A percentile compares a stretch with the other conserved stretches of the same genome.
These are phyloP conservation scores for Cyberlindnera euphorbiiphila DNA, from an alignment of 805 yeast species.

Conservation along the genomic window DNA sequence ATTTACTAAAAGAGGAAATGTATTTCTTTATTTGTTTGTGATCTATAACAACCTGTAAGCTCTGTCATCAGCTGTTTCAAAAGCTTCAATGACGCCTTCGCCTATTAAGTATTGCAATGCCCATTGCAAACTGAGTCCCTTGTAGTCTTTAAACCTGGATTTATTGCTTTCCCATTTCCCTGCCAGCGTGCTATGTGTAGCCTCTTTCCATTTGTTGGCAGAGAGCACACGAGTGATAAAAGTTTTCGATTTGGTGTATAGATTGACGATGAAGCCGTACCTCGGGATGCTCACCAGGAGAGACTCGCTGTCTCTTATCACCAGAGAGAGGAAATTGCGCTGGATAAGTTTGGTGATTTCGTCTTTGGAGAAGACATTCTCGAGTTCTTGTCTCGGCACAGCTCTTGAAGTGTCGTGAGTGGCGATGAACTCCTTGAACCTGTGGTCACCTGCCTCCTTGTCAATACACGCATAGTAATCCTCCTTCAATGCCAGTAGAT, in stretches of 20 bases:
- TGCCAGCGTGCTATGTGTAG: slow-evolving; percentile 38
- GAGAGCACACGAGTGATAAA: slow-evolving; percentile 40
- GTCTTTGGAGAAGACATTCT: slow-evolving; percentile 13
- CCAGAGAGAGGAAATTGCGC: slow-evolving; percentile 41
- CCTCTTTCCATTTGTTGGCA: slow-evolving; percentile 38
- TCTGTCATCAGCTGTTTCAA: slow-evolving; percentile 47
- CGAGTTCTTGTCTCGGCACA: slow-evolving; percentile 1
- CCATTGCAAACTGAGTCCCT: slow-evolving; percentile 50
- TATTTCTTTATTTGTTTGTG: not conserved
- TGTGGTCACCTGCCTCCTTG: too few species aligned
- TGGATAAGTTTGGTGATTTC: slow-evolving; percentile 33
- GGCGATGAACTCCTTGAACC: slow-evolving; percentile 1
- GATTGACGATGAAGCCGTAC: slow-evolving; percentile 44
- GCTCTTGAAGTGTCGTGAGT: slow-evolving; percentile 2
- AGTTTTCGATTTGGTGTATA: slow-evolving; percentile 40
- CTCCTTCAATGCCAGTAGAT: slow-evolving; percentile 33
- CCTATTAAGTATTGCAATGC: slow-evolving; percentile 49
- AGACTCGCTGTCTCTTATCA: slow-evolving; percentile 36
- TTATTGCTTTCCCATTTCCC: slow-evolving; percentile 45
- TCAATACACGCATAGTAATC: too few species aligned
- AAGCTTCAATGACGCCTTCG: slow-evolving; percentile 47
- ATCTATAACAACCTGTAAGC: slow-evolving; percentile 7
- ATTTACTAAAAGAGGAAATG: too few species aligned
- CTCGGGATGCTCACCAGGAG: slow-evolving; percentile 46
- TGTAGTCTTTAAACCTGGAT: slow-evolving; percentile 42